Evolutionary conservation across 257 asterid species (phyloP).

Genomic region (Salvia rosmarinus): DNA sequence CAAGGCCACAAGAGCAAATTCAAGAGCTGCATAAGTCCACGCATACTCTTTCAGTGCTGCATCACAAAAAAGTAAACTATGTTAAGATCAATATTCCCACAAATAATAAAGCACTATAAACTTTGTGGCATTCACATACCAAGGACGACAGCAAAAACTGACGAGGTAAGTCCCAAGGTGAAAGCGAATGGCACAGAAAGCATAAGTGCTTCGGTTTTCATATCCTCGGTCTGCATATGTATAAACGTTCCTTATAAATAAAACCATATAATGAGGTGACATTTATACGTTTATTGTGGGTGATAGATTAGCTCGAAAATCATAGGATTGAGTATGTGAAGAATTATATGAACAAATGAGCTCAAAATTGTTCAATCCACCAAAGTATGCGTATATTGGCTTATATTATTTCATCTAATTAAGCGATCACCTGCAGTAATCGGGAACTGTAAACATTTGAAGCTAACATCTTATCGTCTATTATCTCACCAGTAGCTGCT

Average conservation of each 20-base stretch:
- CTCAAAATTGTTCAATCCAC: too few species aligned
- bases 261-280: background rate
- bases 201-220: slow-evolving; percentile 68
- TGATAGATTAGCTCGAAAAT: background rate
- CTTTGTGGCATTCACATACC: slow-evolving; percentile 44
- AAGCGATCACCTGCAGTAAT: background rate
- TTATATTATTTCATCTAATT: too few species aligned
- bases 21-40: slow-evolving; percentile 88
- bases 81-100: slow-evolving; percentile 22
- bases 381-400: too few species aligned
- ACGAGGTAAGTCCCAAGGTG: slow-evolving; percentile 70
- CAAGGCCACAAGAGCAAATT: slow-evolving; percentile 72
- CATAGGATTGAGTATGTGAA: background rate
- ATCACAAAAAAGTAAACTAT: slow-evolving; percentile 33
- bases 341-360: background rate
- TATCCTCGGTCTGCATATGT: slow-evolving; percentile 57
- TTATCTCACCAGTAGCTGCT: slow-evolving; percentile 81
- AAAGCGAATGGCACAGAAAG: slow-evolving; percentile 83
- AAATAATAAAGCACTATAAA: background rate
- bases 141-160: slow-evolving; percentile 66
- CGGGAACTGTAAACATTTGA: slow-evolving; percentile 6
- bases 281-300: background rate
- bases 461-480: slow-evolving; percentile 12
- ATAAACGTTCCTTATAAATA: slow-evolving; percentile 5
- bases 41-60: slow-evolving; percentile 79